phyloP scores from a whole-genome alignment of 1,139 yeast genomes.

The Schwanniomyces etchellsii region DNA sequence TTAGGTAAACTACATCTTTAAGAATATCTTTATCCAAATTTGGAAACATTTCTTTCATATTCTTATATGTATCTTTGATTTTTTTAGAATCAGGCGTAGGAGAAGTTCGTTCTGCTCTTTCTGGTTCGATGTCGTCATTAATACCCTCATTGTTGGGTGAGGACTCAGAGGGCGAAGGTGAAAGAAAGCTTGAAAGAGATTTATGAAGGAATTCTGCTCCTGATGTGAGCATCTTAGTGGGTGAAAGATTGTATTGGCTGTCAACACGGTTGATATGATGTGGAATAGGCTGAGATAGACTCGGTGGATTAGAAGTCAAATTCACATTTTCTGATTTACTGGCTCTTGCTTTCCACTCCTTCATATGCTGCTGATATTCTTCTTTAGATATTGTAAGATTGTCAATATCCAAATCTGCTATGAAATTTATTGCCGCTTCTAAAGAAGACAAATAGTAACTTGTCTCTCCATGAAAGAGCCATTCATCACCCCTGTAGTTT shows the following conservation, averaged over 20 bases:
- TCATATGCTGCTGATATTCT: constrained; percentile 48
- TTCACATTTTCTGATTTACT: constrained; percentile 22
- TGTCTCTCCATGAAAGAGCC: constrained; percentile 73
- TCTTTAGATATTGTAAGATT: constrained; percentile 59
- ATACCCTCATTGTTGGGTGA: background rate
- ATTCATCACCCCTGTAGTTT: constrained; percentile 68
- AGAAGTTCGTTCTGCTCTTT: constrained; percentile 3
- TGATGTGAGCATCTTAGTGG: constrained; percentile 45
- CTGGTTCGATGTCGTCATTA: background rate
- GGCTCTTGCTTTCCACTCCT: constrained; percentile 33
- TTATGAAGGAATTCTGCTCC: constrained; percentile 52
- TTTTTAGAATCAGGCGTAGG: background rate
- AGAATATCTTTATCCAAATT: constrained; percentile 61
- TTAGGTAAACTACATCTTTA: constrained; percentile 64
- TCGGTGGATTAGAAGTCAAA: constrained; percentile 5
- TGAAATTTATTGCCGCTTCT: constrained; percentile 78
- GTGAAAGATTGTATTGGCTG: constrained; percentile 23
- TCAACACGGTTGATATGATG: constrained; percentile 7
- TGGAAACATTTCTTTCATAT: constrained; percentile 72
- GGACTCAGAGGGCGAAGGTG: constrained; percentile 33
- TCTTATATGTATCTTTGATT: constrained; percentile 24
- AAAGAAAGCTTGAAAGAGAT: constrained; percentile 39
- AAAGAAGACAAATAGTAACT: constrained; percentile 84
- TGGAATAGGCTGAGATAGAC: constrained; percentile 17
- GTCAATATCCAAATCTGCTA: constrained; percentile 52